phyloP scores from a whole-genome alignment of 2,329 filamentous ascomycete species.

The Teratosphaeria pseudoeucalypti region DNA sequence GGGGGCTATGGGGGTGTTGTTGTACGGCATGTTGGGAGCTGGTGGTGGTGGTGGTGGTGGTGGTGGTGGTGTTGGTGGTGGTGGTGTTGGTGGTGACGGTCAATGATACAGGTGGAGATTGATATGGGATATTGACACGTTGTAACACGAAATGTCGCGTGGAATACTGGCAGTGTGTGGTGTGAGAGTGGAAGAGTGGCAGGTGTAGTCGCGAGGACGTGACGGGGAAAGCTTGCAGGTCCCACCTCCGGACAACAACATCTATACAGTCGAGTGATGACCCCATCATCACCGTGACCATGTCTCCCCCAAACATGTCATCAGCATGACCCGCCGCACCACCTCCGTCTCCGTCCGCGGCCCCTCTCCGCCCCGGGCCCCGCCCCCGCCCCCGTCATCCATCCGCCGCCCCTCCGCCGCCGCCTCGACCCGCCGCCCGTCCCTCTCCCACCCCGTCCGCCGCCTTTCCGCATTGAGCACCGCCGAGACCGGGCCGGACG shows the following conservation, averaged over 20 bases:
- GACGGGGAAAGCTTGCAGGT: neutral
- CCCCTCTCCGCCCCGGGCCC: neutral
- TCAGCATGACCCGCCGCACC: conserved; percentile 32
- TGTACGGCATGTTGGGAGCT: conserved; percentile 65
- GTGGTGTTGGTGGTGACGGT: neutral
- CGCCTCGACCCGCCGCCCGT: conserved; percentile 7
- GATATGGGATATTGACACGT: conserved; percentile 2
- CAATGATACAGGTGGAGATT: neutral
- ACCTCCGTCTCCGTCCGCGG: conserved; percentile 24
- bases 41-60: neutral
- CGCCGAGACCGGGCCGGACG: conserved; percentile 49
- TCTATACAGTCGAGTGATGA: neutral
- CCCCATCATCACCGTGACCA: neutral
- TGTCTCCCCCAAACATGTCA: conserved; percentile 16
- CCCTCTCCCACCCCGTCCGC: conserved; percentile 38
- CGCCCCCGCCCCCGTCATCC: conserved; percentile 2
- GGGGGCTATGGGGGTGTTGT: conserved; percentile 71
- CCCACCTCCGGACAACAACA: neutral
- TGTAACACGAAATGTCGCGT: neutral
- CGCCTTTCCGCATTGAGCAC: conserved; percentile 58
- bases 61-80: neutral
- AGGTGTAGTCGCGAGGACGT: neutral
- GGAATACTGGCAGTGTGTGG: neutral
- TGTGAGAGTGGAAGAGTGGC: neutral
- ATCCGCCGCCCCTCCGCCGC: conserved; percentile 12